These are phyloP conservation scores for Ceratobasidium sp. DNA, from an alignment of 1,284 basidiomycete genomes.

Conservation along the genomic window DNA sequence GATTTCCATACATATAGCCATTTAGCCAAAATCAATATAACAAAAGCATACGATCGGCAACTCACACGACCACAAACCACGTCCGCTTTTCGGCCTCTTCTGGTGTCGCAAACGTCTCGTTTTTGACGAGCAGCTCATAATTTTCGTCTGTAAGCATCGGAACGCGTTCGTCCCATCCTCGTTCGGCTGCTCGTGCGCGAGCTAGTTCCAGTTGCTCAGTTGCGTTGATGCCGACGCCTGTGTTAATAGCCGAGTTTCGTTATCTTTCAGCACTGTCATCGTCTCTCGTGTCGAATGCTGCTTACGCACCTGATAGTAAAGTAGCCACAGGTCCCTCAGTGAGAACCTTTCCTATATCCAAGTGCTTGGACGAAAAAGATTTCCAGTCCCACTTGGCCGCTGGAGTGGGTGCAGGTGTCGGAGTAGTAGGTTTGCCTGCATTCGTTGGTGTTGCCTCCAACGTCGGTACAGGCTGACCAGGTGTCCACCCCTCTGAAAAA, in stretches of 20 bases:
- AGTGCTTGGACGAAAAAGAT: constrained; percentile 51
- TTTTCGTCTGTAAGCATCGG: constrained; percentile 81
- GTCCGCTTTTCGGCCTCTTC: constrained; percentile 74
- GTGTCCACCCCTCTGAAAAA: constrained; percentile 81
- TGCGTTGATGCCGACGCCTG: constrained; percentile 71
- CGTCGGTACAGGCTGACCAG: constrained; percentile 68
- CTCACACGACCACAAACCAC: constrained; percentile 81
- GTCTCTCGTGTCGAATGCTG: neutral
- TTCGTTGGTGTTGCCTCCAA: constrained; percentile 52
- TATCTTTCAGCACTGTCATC: constrained; percentile 10
- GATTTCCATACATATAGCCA: constrained; percentile 69
- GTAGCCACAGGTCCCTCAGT: constrained; percentile 66
- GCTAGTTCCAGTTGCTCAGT: constrained; percentile 68
- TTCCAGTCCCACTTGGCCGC: constrained; percentile 41
- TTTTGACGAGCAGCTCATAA: constrained; percentile 73
- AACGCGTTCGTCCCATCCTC: constrained; percentile 76
- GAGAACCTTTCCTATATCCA: constrained; percentile 66
- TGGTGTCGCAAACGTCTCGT: constrained; percentile 69
- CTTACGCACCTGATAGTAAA: constrained; percentile 59
- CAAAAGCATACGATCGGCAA: constrained; percentile 47
- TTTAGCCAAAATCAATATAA: constrained; percentile 24
- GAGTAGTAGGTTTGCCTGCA: constrained; percentile 51
- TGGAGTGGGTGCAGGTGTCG: constrained; percentile 49
- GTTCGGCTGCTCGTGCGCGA: constrained; percentile 54
- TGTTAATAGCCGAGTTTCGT: neutral